A percentile compares a stretch with the other conserved stretches of the same genome.
Evolutionary conservation across 306 rosid species (phyloP).

Genomic region (Fagus crenata): DNA sequence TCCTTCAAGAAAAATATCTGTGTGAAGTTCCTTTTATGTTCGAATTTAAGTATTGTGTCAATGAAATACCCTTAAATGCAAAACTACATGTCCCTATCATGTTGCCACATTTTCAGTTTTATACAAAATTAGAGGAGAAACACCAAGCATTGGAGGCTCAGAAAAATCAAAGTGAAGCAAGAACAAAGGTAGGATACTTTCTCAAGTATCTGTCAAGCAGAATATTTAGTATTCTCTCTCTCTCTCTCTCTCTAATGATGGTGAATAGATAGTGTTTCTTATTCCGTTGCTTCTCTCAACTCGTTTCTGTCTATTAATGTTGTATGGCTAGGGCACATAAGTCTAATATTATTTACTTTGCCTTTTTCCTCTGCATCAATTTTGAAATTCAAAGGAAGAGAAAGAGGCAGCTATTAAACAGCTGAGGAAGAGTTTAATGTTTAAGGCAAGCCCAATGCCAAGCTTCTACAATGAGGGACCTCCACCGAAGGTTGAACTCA

Average conservation of each 20-base stretch:
- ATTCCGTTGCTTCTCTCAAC: constrained; percentile 25
- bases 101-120: constrained; percentile 48
- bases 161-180: constrained; percentile 82
- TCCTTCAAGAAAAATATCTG: constrained; percentile 20
- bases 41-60: constrained; percentile 17
- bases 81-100: constrained; percentile 21
- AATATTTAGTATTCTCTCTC: constrained; percentile 4
- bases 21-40: constrained; percentile 24
- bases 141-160: constrained; percentile 87
- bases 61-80: neutral
- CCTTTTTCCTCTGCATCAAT: constrained; percentile 28
- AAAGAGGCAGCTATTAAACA: constrained; percentile 77
- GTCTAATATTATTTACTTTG: constrained; percentile 17
- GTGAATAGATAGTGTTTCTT: constrained; percentile 18
- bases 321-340: constrained; percentile 4
- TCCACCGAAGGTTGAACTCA: constrained; percentile 90
- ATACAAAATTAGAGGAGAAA: constrained; percentile 84
- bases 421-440: constrained; percentile 83
- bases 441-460: constrained; percentile 98
- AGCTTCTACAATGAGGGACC: constrained; percentile 96
- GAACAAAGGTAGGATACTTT: constrained; percentile 73
- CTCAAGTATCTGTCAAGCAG: constrained; percentile 21
- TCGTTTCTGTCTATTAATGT: constrained; percentile 4
- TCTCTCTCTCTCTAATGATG: neutral
- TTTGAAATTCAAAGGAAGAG: constrained; percentile 72